Base-by-base conservation (phyloP, 2,329 filamentous ascomycete species). In the Hymenoscyphus infarciens region DNA sequence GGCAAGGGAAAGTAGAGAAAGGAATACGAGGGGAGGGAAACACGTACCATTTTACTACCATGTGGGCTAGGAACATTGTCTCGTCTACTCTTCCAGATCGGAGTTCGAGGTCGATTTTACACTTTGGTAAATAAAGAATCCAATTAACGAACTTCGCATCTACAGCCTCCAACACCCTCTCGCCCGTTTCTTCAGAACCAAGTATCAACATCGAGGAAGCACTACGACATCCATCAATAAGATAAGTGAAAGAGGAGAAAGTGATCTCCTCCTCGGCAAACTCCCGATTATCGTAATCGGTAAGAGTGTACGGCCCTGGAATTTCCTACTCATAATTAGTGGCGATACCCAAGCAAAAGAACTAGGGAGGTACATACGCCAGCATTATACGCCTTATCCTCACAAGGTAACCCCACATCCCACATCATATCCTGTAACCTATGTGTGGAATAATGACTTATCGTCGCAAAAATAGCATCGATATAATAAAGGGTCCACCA, bases 401-500 rank as follows among this genome's bases (percentile, higher is more conserved):
- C 86, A 61, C 87, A 89, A 0, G 88, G 88, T 3, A 91, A 75
- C 0, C 81, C 79, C 0, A 86, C 82, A 22, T 85, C 83, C 0
- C 80, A 79, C 1, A 79, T 74, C 0, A 87, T 75, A 45, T 77
- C 75, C 59, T 78, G 79, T 19, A 80, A 72, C 45, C 74, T 74
- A 70, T 81, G 81, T 13, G 39, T 64, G 8, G 57, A 31, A 15
- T 58, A 56, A 38, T 66, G 65, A 31, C 61, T 62, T 0, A 71
- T 57, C 0, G 71, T 69, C 0, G 69, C 64, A 15, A 77, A 74
- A n/a, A 71, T 74, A 0, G 82, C 84, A 71, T 90, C 88, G 1
- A 85, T 76, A 5, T 84, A 80, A 68, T 83, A 89, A 45, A 91
- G 71, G 69, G 85, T 83, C 88, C 88, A 91, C 88, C 88, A 91